phyloP scores from a whole-genome alignment of 345 rosid species.

The Salix dunnii region DNA sequence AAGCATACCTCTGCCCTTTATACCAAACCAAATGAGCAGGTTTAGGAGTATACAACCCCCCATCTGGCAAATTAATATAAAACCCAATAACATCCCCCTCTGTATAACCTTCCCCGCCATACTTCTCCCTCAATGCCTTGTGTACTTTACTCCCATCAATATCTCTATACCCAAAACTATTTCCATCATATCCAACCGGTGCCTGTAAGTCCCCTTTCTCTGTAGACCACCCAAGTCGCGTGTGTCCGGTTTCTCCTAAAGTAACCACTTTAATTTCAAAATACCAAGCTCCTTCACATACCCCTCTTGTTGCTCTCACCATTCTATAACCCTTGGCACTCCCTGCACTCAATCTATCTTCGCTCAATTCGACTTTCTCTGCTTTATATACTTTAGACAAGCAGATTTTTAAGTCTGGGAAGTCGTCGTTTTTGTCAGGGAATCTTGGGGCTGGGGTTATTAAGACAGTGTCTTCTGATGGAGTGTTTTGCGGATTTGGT shows the following conservation, averaged over 20 bases:
- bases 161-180: constrained; percentile 90
- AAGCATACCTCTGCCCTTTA: constrained; percentile 84
- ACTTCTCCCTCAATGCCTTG: constrained; percentile 82
- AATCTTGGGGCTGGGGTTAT: constrained; percentile 78
- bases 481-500: constrained; percentile 46
- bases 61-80: constrained; percentile 84
- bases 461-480: constrained; percentile 64
- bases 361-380: constrained; percentile 87
- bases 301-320: constrained; percentile 97
- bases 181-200: constrained; percentile 88
- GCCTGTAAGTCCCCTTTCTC: constrained; percentile 98
- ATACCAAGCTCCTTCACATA: constrained; percentile 95
- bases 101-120: constrained; percentile 83
- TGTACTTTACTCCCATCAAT: constrained; percentile 97
- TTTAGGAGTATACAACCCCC: constrained; percentile 64
- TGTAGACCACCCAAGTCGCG: constrained; percentile 89
- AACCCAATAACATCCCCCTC: constrained; percentile 94
- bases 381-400: constrained; percentile 90
- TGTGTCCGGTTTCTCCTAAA: constrained; percentile 90
- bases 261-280: constrained; percentile 73
- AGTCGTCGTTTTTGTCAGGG: constrained; percentile 73
- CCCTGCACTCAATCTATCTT: constrained; percentile 79
- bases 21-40: constrained; percentile 75
- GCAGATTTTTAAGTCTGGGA: constrained; percentile 63
- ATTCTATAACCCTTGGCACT: constrained; percentile 90